Evolutionary conservation across 2,329 filamentous ascomycete genomes (phyloP).

Genomic region (Huntiella omanensis): DNA sequence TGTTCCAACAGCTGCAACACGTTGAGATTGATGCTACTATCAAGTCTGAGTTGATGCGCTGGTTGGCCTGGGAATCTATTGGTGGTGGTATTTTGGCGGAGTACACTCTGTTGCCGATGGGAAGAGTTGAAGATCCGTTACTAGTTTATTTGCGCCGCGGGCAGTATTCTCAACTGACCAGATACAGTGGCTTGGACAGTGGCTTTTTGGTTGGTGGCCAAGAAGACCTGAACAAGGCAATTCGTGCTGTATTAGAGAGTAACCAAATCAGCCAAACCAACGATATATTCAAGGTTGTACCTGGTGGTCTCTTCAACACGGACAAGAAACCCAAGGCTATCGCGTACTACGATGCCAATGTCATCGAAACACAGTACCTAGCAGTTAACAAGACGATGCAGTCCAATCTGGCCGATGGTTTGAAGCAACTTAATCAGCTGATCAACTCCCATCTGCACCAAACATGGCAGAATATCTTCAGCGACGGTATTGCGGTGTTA

Average conservation of each 20-base stretch:
- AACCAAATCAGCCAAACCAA: slow-evolving; percentile 36
- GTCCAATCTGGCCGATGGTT: slow-evolving; percentile 37
- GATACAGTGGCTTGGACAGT: slow-evolving; percentile 52
- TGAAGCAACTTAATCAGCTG: slow-evolving; percentile 49
- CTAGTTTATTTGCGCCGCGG: slow-evolving; percentile 57
- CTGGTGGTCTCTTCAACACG: slow-evolving; percentile 39
- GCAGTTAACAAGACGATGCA: slow-evolving; percentile 44
- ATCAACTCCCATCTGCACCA: slow-evolving; percentile 73
- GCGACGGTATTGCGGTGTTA: slow-evolving; percentile 58
- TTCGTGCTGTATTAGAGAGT: slow-evolving; percentile 40
- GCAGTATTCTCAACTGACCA: slow-evolving; percentile 53
- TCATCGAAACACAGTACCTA: slow-evolving; percentile 46
- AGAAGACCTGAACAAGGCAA: slow-evolving; percentile 40
- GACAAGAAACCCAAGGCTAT: slow-evolving; percentile 48
- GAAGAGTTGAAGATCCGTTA: slow-evolving; percentile 49
- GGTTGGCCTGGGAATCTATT: slow-evolving; percentile 89
- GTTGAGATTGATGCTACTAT: slow-evolving; percentile 41
- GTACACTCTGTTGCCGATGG: slow-evolving; percentile 74
- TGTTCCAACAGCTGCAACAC: slow-evolving; percentile 52
- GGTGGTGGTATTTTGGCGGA: slow-evolving; percentile 64
- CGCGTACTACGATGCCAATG: slow-evolving; percentile 54
- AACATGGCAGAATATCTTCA: slow-evolving; percentile 66
- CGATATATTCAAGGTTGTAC: slow-evolving; percentile 42
- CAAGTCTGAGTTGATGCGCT: slow-evolving; percentile 56
- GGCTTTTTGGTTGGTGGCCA: slow-evolving; percentile 57